These are phyloP conservation scores for Prunus armeniaca DNA, from an alignment of 306 rosid genomes.

Conservation along the genomic window DNA sequence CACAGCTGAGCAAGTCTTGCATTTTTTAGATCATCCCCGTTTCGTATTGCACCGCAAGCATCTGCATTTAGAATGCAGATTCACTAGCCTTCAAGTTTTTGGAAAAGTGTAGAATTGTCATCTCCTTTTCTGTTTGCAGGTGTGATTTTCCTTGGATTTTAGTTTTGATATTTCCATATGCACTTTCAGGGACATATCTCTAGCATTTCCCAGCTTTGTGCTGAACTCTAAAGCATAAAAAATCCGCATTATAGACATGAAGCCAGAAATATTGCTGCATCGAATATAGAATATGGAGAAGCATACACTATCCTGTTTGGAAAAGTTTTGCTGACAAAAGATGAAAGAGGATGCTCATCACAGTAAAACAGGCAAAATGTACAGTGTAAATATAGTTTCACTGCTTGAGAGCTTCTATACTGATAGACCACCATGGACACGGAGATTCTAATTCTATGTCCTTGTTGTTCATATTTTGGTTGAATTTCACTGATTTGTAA, in stretches of 20 bases:
- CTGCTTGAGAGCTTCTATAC: not conserved
- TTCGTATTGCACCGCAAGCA: not conserved
- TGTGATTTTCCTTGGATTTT: not conserved
- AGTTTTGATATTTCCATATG: not conserved
- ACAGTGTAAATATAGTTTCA: not conserved
- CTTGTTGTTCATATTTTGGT: not conserved
- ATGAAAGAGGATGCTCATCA: too few relatives aligned
- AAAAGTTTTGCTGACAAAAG: too few relatives aligned
- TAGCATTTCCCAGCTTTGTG: slow-evolving; percentile 40
- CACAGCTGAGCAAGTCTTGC: not conserved
- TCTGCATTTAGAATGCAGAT: too few relatives aligned
- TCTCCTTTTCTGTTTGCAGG: not conserved
- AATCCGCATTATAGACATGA: not conserved
- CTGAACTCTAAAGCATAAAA: slow-evolving; percentile 15
- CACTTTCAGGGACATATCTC: slow-evolving; percentile 31
- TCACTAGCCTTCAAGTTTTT: not conserved
- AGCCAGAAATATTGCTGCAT: not conserved
- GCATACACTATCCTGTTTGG: not conserved
- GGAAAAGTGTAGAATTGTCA: not conserved
- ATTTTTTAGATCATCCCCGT: not conserved
- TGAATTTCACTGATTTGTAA: not conserved
- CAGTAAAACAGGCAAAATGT: not conserved
- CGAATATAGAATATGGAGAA: not conserved
- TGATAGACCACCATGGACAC: not conserved
- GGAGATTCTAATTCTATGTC: not conserved